These are phyloP conservation scores for Angomonas deanei DNA, from an alignment of 208 protist genomes.

Conservation along the genomic window DNA sequence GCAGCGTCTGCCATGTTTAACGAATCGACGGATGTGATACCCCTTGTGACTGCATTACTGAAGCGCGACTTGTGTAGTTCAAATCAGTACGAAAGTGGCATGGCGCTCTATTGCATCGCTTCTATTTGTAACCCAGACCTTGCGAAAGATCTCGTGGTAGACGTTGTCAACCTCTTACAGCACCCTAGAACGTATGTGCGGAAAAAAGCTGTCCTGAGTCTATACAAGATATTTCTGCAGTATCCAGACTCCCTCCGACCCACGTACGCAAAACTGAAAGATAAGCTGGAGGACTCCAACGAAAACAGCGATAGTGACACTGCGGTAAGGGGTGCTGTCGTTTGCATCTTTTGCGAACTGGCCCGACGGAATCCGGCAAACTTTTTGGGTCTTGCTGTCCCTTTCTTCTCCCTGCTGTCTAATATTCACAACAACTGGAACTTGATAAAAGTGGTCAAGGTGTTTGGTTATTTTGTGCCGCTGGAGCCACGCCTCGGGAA, in stretches of 20 bases:
- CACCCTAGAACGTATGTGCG: constrained; percentile 90
- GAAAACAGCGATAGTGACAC: constrained; percentile 77
- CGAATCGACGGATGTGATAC: constrained; percentile 94
- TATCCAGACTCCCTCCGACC: constrained; percentile 96
- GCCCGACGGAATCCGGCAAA: constrained; percentile 97
- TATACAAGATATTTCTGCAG: constrained; percentile 97
- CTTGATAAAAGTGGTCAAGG: constrained; percentile 98
- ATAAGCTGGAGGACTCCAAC: constrained; percentile 94
- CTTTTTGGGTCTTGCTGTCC: constrained; percentile 95
- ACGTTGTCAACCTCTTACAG: constrained; percentile 92
- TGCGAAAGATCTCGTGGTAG: constrained; percentile 92
- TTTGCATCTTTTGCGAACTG: constrained; percentile 98
- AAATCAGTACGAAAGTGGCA: constrained; percentile 94
- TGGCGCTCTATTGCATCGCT: constrained; percentile 95
- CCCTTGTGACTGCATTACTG: constrained; percentile 95
- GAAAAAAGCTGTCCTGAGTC: constrained; percentile 93
- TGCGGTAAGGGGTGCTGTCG: constrained; percentile 91
- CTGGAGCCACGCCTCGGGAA: constrained; percentile 96
- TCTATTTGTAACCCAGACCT: constrained; percentile 96
- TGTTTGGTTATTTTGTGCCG: constrained; percentile 95
- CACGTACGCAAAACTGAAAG: constrained; percentile 94
- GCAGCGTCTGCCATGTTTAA: constrained; percentile 94
- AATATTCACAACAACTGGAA: constrained; percentile 97
- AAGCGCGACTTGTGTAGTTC: constrained; percentile 93
- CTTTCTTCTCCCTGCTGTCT: constrained; percentile 95